phyloP scores from a whole-genome alignment of 768 basidiomycete genomes.

The Cystobasidium tubakii region DNA sequence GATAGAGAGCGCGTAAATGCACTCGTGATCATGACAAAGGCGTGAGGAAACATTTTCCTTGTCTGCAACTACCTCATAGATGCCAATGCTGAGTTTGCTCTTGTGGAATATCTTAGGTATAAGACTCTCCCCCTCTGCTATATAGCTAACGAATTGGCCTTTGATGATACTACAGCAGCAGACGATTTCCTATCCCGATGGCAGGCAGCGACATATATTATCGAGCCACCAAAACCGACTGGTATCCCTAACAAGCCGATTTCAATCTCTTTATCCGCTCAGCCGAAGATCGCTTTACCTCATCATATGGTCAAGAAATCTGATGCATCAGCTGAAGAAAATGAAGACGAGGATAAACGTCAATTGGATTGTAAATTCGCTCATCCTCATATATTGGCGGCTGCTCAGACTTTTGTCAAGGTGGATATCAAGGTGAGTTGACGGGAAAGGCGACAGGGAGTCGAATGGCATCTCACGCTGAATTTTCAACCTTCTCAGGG shows the following conservation, averaged over 20 bases:
- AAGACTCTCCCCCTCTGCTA: constrained; percentile 68
- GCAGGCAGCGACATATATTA: constrained; percentile 57
- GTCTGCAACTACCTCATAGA: no score
- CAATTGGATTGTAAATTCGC: constrained; percentile 50
- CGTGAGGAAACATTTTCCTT: constrained; percentile 57
- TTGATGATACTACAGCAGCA: constrained; percentile 62
- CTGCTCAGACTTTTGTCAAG: constrained; percentile 72
- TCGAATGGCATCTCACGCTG: no score
- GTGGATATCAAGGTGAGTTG: constrained; percentile 67
- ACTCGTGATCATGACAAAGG: constrained; percentile 81
- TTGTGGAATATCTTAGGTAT: constrained; percentile 61
- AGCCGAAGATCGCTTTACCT: constrained; percentile 3
- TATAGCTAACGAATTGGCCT: constrained; percentile 74
- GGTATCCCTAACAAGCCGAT: constrained; percentile 24
- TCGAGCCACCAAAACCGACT: constrained; percentile 35
- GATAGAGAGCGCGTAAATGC: constrained; percentile 80
- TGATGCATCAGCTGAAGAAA: neutral
- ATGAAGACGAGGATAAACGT: constrained; percentile 19
- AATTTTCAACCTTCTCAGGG: no score
- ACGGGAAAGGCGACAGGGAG: no score
- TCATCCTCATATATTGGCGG: constrained; percentile 54
- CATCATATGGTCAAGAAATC: constrained; percentile 11
- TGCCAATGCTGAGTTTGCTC: constrained; percentile 13
- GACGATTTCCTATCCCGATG: constrained; percentile 67
- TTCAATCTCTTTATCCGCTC: constrained; percentile 25